These are phyloP conservation scores for Helianthus tuberosus DNA, from an alignment of 129 eudicot genomes.

Conservation along the genomic window DNA sequence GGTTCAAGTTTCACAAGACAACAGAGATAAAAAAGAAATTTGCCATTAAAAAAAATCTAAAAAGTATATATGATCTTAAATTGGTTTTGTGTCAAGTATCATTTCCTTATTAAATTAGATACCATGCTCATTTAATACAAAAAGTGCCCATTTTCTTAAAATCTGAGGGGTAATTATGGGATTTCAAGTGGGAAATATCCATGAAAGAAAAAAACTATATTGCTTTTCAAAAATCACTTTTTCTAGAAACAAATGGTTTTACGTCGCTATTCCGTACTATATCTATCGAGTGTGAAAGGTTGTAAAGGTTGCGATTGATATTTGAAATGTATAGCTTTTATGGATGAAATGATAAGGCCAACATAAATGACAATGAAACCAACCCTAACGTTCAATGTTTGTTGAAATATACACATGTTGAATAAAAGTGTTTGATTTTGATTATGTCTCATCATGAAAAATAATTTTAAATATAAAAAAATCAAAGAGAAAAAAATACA, in stretches of 20 bases:
- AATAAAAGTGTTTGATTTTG: not conserved
- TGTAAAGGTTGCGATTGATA: not conserved
- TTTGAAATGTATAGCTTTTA: not conserved
- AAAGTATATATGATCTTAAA: conserved; percentile 9
- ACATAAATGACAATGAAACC: conserved; percentile 9
- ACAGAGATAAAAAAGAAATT: not conserved
- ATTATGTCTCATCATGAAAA: not conserved
- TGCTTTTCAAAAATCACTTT: not conserved
- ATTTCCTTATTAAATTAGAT: conserved; percentile 12
- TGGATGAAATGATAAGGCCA: not conserved
- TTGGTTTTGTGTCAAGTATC: conserved; percentile 1
- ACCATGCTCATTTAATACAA: not conserved
- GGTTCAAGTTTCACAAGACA: too few relatives aligned
- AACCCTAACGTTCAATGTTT: conserved; percentile 17
- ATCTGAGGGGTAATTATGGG: conserved; percentile 10
- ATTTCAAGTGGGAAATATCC: not conserved
- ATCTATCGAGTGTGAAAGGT: not conserved
- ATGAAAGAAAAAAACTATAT: not conserved
- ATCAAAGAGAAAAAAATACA: too few relatives aligned
- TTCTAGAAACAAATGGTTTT: not conserved
- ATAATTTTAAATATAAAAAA: too few relatives aligned
- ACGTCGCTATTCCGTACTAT: conserved; percentile 11
- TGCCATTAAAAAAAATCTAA: not conserved
- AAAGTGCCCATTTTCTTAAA: conserved; percentile 8
- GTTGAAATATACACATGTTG: not conserved